Percentiles rank a stretch among this genome's conserved stretches.
phyloP scores from a whole-genome alignment of 352 stramenopile genomes.

The Phytophthora foliorum region DNA sequence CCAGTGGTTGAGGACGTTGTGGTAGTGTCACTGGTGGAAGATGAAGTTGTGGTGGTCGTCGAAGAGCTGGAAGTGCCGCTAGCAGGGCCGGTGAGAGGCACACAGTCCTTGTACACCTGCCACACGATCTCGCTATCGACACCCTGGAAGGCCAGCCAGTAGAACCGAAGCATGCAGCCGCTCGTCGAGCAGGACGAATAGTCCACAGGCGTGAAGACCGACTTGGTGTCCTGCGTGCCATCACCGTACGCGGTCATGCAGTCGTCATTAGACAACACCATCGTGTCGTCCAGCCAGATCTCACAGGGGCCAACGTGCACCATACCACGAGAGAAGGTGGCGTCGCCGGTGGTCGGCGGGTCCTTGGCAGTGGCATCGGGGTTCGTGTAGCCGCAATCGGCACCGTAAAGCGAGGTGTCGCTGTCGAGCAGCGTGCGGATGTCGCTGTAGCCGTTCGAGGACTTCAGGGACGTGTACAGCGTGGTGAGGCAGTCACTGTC shows the following conservation, averaged over 20 bases:
- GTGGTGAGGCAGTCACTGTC: constrained; percentile 32
- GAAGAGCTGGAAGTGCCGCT: constrained; percentile 11
- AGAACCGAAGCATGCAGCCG: constrained; percentile 50
- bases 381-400: constrained; percentile 43
- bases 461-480: constrained; percentile 38
- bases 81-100: constrained; percentile 39
- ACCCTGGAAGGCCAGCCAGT: constrained; percentile 48
- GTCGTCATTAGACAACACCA: constrained; percentile 45
- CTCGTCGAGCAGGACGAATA: constrained; percentile 45
- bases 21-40: background rate
- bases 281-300: constrained; percentile 46
- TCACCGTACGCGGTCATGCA: constrained; percentile 46
- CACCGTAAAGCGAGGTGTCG: constrained; percentile 38
- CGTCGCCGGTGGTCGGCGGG: constrained; percentile 31
- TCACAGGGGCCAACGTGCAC: constrained; percentile 44
- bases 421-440: constrained; percentile 42
- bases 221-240: constrained; percentile 25
- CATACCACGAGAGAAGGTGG: constrained; percentile 45
- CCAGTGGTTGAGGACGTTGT: constrained; percentile 14
- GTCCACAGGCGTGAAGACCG: constrained; percentile 47
- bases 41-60: constrained; percentile 27
- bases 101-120: constrained; percentile 54
- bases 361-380: constrained; percentile 36
- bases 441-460: constrained; percentile 37
- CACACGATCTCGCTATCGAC: constrained; percentile 38